phyloP scores from a whole-genome alignment of 1,139 yeast genomes.

The Keqinozyma sinolaborantium region DNA sequence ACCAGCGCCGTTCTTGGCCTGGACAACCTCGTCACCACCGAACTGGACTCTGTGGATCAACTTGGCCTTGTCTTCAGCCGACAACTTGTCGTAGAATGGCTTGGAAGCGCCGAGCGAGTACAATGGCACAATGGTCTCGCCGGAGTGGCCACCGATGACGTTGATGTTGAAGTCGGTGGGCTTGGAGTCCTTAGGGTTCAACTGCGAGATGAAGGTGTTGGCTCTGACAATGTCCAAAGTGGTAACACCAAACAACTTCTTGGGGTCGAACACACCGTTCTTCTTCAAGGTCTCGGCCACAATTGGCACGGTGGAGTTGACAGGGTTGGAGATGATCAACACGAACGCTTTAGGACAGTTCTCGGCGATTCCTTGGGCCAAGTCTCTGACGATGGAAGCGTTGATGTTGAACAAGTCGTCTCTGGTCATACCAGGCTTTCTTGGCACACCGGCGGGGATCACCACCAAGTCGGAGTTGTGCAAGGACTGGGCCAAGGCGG shows the following conservation, averaged over 20 bases:
- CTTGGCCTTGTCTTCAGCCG: conserved; percentile 57
- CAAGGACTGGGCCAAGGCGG: conserved; percentile 74
- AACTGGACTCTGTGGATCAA: conserved; percentile 93
- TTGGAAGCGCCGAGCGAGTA: conserved; percentile 57
- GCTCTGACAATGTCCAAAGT: conserved; percentile 94
- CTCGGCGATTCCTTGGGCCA: conserved; percentile 87
- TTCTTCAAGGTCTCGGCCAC: conserved; percentile 91
- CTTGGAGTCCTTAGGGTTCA: conserved; percentile 46
- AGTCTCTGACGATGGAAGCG: conserved; percentile 91
- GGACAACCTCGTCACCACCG: conserved; percentile 98
- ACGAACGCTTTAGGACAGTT: conserved; percentile 85
- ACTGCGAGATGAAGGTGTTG: conserved; percentile 82
- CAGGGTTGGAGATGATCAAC: conserved; percentile 92
- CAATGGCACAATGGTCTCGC: conserved; percentile 95
- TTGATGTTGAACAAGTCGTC: conserved; percentile 97
- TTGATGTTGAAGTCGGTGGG: conserved; percentile 71
- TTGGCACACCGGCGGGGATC: conserved; percentile 99
- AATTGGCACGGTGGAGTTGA: conserved; percentile 97
- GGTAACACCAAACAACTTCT: conserved; percentile 93
- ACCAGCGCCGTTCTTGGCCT: conserved; percentile 98
- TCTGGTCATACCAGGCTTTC: conserved; percentile 99
- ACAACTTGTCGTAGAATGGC: conserved; percentile 42
- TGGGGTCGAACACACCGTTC: conserved; percentile 86
- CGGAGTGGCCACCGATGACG: conserved; percentile 98
- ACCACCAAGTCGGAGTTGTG: conserved; percentile 82